Evolutionary conservation across 169 alveolate species (phyloP).

Genomic region (Plasmodium vivax): DNA sequence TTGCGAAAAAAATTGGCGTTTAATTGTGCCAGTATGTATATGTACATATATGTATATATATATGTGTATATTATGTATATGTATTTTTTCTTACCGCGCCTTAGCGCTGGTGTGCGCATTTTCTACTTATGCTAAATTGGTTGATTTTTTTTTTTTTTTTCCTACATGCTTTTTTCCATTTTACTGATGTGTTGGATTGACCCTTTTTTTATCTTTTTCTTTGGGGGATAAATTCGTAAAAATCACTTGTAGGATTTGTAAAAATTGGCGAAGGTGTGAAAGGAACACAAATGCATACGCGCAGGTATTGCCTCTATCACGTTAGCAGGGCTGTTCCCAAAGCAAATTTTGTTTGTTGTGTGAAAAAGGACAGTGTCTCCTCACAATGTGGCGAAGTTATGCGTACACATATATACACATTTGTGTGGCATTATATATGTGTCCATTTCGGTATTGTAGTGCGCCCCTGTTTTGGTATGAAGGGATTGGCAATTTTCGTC

Average conservation of each 20-base stretch:
- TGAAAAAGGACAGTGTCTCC: background rate
- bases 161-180: slow-evolving; percentile 3
- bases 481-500: background rate
- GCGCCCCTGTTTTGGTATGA: background rate
- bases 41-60: background rate
- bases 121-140: background rate
- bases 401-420: background rate
- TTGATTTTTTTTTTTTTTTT: background rate
- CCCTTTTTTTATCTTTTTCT: background rate
- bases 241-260: background rate
- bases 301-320: background rate
- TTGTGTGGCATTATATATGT: background rate
- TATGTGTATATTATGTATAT: background rate
- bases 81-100: background rate
- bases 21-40: background rate
- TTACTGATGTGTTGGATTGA: background rate
- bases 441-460: background rate
- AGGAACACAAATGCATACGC: background rate
- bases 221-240: background rate
- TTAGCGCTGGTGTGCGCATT: background rate
- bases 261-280: background rate
- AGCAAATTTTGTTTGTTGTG: background rate
- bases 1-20: background rate
- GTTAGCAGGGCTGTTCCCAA: background rate
- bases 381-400: background rate